Evolutionary conservation across 2,329 filamentous ascomycete species (phyloP).

Genomic region (Rhynchosporium agropyri): DNA sequence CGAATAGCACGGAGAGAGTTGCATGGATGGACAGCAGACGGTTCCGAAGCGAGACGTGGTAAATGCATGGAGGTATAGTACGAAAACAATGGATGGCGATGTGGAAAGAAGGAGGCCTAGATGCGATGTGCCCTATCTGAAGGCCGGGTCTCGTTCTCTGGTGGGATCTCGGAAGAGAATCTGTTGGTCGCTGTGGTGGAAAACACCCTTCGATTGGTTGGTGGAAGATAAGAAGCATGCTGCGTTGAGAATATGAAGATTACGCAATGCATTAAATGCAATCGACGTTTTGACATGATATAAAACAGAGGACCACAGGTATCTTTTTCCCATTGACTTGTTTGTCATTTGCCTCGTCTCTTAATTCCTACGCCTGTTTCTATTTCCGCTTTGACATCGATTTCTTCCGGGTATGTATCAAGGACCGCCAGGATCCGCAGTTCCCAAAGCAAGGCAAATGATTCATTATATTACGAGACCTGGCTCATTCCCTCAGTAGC

Average conservation of each 20-base stretch:
- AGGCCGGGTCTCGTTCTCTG: background rate
- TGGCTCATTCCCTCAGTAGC: too few species aligned
- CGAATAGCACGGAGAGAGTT: constrained; percentile 39
- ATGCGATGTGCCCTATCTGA: constrained; percentile 28
- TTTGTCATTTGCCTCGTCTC: too few species aligned
- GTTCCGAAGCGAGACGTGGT: constrained; percentile 3
- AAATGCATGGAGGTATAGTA: constrained; percentile 36
- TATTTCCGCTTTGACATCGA: too few species aligned
- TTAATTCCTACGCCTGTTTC: too few species aligned
- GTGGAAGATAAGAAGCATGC: constrained; percentile 15
- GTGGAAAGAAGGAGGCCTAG: constrained; percentile 32
- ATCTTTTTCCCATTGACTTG: too few species aligned
- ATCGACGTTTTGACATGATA: background rate
- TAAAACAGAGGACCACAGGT: too few species aligned
- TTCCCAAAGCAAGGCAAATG: too few species aligned
- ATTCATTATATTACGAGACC: too few species aligned
- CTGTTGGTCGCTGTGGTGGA: background rate
- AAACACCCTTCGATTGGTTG: constrained; percentile 18
- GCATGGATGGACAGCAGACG: constrained; percentile 32
- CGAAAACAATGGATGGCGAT: constrained; percentile 38
- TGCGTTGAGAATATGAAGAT: constrained; percentile 10
- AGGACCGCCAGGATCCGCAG: too few species aligned
- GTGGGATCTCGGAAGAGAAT: constrained; percentile 2
- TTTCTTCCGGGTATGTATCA: too few species aligned
- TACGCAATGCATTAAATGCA: background rate